A percentile compares a stretch with the other conserved stretches of the same genome.
Conservation (phyloP, 805 yeast genomes). For the Peterozyma xylosa region DNA sequence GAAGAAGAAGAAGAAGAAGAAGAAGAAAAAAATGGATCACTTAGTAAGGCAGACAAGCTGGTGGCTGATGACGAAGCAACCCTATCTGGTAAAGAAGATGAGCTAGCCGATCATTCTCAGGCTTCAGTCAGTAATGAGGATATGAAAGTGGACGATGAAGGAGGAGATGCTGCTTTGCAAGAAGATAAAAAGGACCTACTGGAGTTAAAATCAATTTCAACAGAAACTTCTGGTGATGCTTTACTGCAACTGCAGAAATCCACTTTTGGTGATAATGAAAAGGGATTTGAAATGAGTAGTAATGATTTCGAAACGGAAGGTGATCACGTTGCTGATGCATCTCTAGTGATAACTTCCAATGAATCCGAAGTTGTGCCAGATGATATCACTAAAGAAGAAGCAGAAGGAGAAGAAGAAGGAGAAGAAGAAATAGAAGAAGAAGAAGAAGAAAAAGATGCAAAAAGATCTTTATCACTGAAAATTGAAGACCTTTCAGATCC, state of each 20-base stretch:
- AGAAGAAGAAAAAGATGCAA: constrained; percentile 3
- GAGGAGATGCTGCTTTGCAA: too few species aligned
- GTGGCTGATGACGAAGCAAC: not conserved
- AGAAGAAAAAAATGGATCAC: not conserved
- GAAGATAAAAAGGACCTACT: not conserved
- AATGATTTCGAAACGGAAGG: not conserved
- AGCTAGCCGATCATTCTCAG: constrained; percentile 14
- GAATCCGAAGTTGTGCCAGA: not conserved
- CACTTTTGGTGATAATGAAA: constrained; percentile 27
- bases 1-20: not conserved
- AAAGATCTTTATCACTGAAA: not conserved
- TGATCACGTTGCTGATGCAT: too few species aligned
- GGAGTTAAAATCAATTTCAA: not conserved
- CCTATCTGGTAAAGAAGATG: constrained; percentile 5
- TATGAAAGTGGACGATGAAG: not conserved
- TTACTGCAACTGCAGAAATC: not conserved
- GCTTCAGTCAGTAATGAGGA: constrained; percentile 11
- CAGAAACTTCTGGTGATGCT: not conserved
- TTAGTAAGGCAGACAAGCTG: not conserved
- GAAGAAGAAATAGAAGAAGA: constrained; percentile 6
- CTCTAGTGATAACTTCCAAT: too few species aligned
- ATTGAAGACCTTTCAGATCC: not conserved
- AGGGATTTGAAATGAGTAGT: constrained; percentile 28
- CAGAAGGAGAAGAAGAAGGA: constrained; percentile 11
- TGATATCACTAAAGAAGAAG: constrained; percentile 5